Base-by-base conservation (phyloP, 2,329 filamentous ascomycete species). In the Beauveria caledonica region DNA sequence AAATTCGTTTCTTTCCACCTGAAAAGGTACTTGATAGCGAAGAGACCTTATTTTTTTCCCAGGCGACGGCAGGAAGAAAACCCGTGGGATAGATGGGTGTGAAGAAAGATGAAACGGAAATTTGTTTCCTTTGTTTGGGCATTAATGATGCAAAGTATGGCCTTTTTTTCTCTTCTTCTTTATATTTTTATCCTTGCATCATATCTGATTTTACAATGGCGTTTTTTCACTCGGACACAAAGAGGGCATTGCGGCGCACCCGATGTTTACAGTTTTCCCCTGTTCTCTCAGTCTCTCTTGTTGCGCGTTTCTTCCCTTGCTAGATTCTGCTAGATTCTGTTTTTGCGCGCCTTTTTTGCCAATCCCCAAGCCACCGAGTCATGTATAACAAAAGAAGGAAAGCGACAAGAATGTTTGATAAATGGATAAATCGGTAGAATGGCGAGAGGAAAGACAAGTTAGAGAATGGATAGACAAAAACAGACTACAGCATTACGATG, bases 111-210 rank as follows among this genome's bases (percentile, higher is more conserved):
- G 17, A 25, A 36, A 9, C 13, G 29, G 29, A 51, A 15, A 6
- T 44, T 33, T 39, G 33, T 57, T 58, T 51, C 33, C 36, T 58
- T 58, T 58, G 55, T 58, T 49, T 46, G 33, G 56, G 56, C 56
- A 58, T 51, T 58, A 29, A 58, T 44, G 51, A 50, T 50, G 36
- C 29, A 29, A 57, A 57, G 58, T 58, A 48, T 57, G 42, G 53
- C 19, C 39, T 60, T 29, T 60, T 52, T n/a, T 57, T 39, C 52
- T 62, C 40, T 29, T 59, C 40, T 58, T 33, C 53, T 62, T 49
- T 49, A 55, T 52, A 52, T 60, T 48, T 58, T 48, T 59, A 56
- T 60, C 62, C 54, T 59, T 50, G 39, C 56, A 61, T 54, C 46
- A 53, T 53, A 55, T 63, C 36, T 60, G 52, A 42, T 56, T 56